Percentiles rank a stretch among this genome's conserved stretches.
phyloP scores from a whole-genome alignment of 345 rosid genomes.

The Camelina neglecta region DNA sequence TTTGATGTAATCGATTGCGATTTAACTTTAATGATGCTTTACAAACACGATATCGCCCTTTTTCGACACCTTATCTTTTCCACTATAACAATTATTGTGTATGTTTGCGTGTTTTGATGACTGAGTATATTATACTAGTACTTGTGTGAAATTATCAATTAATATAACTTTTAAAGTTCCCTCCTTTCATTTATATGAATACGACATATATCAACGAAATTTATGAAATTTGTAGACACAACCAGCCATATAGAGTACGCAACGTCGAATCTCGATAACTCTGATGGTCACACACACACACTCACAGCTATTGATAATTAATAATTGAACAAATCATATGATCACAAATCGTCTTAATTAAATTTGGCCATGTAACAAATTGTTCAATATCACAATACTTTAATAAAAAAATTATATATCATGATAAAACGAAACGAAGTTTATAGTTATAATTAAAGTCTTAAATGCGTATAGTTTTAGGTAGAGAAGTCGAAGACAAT shows the following conservation, averaged over 20 bases:
- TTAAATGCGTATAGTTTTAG: conserved; percentile 27
- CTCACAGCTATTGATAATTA: background rate
- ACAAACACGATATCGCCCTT: conserved; percentile 34
- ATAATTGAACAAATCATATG: background rate
- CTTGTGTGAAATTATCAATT: conserved; percentile 1
- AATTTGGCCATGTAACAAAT: background rate
- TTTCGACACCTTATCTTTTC: conserved; percentile 37
- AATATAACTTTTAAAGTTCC: background rate
- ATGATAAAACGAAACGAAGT: background rate
- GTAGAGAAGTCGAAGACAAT: conserved; percentile 27
- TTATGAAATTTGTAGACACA: conserved; percentile 9
- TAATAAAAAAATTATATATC: background rate
- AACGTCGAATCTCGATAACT: conserved; percentile 34
- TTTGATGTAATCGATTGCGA: conserved; percentile 36
- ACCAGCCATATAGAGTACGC: conserved; percentile 21
- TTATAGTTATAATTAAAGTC: background rate
- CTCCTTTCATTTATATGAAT: conserved; percentile 23
- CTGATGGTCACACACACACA: background rate
- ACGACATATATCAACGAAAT: conserved; percentile 29
- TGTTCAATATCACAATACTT: background rate
- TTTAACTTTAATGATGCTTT: conserved; percentile 43
- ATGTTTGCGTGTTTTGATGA: conserved; percentile 36
- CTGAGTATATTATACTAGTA: background rate
- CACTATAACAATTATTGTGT: conserved; percentile 36
- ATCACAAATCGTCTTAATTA: background rate